A percentile compares a stretch with the other conserved stretches of the same genome.
These are phyloP conservation scores for Paramecium tetraurelia DNA, from an alignment of 73 alveolate species.

Conservation along the genomic window DNA sequence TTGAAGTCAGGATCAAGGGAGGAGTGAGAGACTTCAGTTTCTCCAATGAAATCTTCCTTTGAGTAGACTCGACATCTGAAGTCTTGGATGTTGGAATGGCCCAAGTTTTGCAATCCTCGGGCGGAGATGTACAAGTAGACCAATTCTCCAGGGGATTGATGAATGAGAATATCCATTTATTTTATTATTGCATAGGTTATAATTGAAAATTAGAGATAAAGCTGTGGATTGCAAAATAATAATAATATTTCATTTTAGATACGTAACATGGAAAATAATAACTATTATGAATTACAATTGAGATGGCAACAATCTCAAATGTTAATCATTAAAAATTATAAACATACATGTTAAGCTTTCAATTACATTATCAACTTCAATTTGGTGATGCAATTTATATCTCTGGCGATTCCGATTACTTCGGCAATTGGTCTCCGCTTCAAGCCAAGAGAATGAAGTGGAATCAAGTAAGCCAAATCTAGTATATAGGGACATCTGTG, in stretches of 20 bases:
- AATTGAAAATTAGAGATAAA: neutral
- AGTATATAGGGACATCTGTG: neutral
- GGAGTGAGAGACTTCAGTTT: neutral
- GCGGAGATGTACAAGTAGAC: neutral
- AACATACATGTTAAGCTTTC: neutral
- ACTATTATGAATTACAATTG: neutral
- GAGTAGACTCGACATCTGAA: neutral
- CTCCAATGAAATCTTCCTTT: neutral
- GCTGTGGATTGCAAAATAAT: neutral
- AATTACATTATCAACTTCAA: neutral
- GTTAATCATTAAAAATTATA: neutral
- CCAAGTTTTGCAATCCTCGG: neutral
- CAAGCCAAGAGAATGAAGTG: neutral
- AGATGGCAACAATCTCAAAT: neutral
- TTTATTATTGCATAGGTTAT: neutral
- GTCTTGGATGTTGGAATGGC: neutral
- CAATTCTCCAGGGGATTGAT: neutral
- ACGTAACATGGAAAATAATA: neutral
- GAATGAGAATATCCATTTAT: neutral
- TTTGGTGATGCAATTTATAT: constrained; percentile 1
- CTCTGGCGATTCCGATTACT: neutral
- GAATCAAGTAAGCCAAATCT: neutral
- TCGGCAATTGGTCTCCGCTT: neutral
- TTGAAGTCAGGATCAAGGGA: neutral
- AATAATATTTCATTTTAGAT: neutral